Evolutionary conservation across 106 monocot species (phyloP), one percentile per base, ranked within the genome.

Genomic region (Dactylorhiza incarnata): DNA sequence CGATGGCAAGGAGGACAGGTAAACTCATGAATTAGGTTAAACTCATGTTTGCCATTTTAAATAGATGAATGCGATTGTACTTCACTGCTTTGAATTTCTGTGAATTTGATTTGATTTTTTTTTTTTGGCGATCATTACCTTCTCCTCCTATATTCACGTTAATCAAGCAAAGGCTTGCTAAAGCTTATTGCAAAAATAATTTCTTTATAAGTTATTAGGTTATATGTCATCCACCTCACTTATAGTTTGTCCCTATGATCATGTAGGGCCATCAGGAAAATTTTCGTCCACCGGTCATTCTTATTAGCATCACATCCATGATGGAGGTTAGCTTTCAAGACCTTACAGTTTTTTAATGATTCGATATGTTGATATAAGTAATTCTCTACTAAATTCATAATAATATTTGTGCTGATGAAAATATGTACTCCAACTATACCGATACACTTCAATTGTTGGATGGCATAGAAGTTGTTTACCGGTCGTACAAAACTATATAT

Each of bases 251-350:
- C 12, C 51, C 48, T 58, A 7, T 75, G 48, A n/a, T 81, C 48
- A 7, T 82, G 6, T 80, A 94, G 94, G 84, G 72, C 45, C 94
- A 94, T 81, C 84, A 80, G 20, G 94, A 90, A 46, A 83, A 90
- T 50, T 77, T 94, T 75, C 73, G 62, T 45, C 94, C 86, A 50
- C 86, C 90, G 49, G 86, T 94, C 70, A 90, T 90, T 86, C 85
- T 94, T 54, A 84, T 94, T 80, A 90, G 94, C 8, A 90, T 90
- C 73, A 94, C 94, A 62, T 94, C 94, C 50, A 90, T 94, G 48
- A 90, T 90, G 90, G 94, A 94, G 88, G 94, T 94, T 45, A 61
- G 82, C 10, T 16, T 82, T 80, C 20, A 7, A 68, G 20, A 26
- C 15, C 9, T 7, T 63, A 15, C 47, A 9, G 2, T 52, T 52